Evolutionary conservation across 495 filamentous ascomycete species (phyloP), one percentile per base, ranked within the genome.

Genomic region (Rhizodiscina lignyota): DNA sequence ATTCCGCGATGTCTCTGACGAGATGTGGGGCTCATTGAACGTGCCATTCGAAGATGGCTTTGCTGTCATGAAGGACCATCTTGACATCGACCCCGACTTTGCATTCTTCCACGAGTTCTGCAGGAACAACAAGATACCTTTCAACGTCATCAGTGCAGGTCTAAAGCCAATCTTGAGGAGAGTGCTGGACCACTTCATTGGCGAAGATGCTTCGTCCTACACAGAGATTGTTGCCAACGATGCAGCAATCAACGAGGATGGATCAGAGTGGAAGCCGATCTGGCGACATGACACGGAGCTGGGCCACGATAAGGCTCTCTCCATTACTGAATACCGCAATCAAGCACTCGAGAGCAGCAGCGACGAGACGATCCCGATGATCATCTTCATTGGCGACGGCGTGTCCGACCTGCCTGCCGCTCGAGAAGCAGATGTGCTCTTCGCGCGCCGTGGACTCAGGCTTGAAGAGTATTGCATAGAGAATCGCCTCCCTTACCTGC

Each of bases 331-430:
- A 41, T 74, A 66, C 31, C 64, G 73, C 4, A 49, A 45, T 8
- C 51, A 60, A 24, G 76, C 73, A 23, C 51, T 66, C 4, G 53
- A 60, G 32, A n/a, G n/a, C n/a, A 66, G 62, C 34, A 63, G 64
- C 1, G 67, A 78, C 22, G 70, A 66, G 33, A 69, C 74, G 11
- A 68, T 79, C 30, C 79, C 79, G 4, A 61, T 77, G 1, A 74
- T 83, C 39, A 59, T 83, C 27, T 85, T 83, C 51, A 79, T 83
- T 42, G 78, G 79, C 34, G 79, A 83, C 52, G 79, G 79, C 2
- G 75, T 85, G 12, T 79, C 74, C 4, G 79, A 83, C 45, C 67
- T 83, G 5, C 66, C 79, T 0, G 79, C 79, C 12, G 76, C 79
- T 0, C 63, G 72, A 22, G 67, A 84, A 42, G 79, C 79, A 8